These are phyloP conservation scores for Penicillium rolfsii DNA, from an alignment of 2,329 filamentous ascomycete species.

Conservation along the genomic window DNA sequence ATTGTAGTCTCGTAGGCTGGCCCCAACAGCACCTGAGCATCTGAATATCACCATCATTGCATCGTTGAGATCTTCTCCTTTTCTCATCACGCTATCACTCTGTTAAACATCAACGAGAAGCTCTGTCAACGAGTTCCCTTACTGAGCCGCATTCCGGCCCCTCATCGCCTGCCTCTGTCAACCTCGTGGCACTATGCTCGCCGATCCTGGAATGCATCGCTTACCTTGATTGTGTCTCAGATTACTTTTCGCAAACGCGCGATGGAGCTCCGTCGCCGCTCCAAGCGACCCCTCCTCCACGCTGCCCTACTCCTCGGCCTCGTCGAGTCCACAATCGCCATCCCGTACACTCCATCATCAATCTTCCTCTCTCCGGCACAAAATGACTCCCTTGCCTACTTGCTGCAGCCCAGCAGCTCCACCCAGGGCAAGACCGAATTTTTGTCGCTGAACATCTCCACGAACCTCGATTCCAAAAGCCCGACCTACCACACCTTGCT, in stretches of 20 bases:
- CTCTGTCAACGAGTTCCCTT: background rate
- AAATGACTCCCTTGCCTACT: slow-evolving; percentile 65
- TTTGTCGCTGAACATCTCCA: slow-evolving; percentile 67
- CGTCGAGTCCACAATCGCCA: slow-evolving; percentile 40
- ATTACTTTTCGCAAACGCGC: slow-evolving; percentile 20
- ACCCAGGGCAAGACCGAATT: slow-evolving; percentile 56
- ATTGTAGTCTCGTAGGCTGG: background rate
- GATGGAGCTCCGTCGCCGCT: slow-evolving; percentile 22
- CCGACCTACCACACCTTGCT: slow-evolving; percentile 38
- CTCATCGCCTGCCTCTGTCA: slow-evolving; percentile 12
- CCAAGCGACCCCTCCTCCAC: slow-evolving; percentile 17
- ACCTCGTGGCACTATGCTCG: slow-evolving; percentile 31
- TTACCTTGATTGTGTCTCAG: slow-evolving; percentile 30
- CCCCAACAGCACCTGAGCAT: background rate
- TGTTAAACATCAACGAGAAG: background rate
- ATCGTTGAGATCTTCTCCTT: background rate
- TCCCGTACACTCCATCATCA: slow-evolving; percentile 78
- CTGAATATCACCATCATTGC: background rate
- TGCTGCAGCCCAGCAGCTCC: slow-evolving; percentile 64
- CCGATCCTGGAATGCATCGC: slow-evolving; percentile 32
- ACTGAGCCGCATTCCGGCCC: background rate
- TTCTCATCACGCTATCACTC: background rate
- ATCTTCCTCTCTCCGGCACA: slow-evolving; percentile 62
- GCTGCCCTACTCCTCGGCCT: slow-evolving; percentile 27
- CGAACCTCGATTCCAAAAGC: slow-evolving; percentile 55